Evolutionary conservation across 148 eudicot species (phyloP).

Genomic region (Diospyros kaki): DNA sequence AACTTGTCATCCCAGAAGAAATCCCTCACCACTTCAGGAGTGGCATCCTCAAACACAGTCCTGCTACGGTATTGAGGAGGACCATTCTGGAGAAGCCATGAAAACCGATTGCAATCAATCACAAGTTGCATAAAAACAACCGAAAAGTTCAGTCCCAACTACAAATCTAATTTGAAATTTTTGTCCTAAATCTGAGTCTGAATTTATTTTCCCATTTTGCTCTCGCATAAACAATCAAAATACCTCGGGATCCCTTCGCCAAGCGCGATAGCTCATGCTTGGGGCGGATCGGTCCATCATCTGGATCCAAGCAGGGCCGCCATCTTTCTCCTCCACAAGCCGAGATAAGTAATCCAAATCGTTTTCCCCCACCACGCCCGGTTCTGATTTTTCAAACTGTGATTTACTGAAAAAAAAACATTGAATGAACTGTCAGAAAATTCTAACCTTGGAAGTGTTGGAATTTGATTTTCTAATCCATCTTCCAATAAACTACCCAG

Average conservation of each 20-base stretch:
- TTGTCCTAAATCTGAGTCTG: too few species aligned
- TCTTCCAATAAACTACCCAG: neutral
- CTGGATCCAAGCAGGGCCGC: constrained; percentile 76
- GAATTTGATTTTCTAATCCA: neutral
- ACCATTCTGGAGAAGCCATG: constrained; percentile 36
- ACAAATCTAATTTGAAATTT: too few species aligned
- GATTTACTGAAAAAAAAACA: constrained; percentile 35
- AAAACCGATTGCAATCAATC: neutral
- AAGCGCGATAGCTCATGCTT: neutral
- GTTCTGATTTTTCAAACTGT: constrained; percentile 25
- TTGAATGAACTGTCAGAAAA: neutral
- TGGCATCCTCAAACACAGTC: constrained; percentile 74
- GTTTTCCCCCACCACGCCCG: constrained; percentile 33
- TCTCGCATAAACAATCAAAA: neutral
- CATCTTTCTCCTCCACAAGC: constrained; percentile 69
- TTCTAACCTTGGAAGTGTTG: neutral
- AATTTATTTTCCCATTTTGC: too few species aligned
- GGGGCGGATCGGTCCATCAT: constrained; percentile 46
- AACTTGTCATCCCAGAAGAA: constrained; percentile 90
- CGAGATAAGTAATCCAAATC: constrained; percentile 50
- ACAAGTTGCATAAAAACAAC: neutral
- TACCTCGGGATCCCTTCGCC: neutral
- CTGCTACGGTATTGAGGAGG: constrained; percentile 64
- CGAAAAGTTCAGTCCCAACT: too few species aligned
- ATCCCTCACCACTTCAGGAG: constrained; percentile 78